Evolutionary conservation across 2,329 filamentous ascomycete species (phyloP).

Genomic region (Fonsecaea nubica): DNA sequence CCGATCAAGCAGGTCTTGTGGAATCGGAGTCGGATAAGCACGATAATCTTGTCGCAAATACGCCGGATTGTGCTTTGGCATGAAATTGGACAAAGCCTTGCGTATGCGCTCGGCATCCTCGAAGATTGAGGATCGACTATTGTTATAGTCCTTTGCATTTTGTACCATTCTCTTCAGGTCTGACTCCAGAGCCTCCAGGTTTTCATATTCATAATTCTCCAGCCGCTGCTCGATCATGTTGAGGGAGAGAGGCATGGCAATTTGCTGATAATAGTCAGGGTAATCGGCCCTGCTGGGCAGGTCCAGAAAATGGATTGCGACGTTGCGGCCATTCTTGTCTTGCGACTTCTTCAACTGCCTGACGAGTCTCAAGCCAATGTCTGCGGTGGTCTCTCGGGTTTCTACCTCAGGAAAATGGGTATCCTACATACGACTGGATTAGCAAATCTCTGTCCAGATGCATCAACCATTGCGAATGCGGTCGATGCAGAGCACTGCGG

Average conservation of each 20-base stretch:
- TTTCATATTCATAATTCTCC: conserved; percentile 70
- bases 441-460: conserved; percentile 16
- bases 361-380: conserved; percentile 74
- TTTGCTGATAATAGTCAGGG: conserved; percentile 77
- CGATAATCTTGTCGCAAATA: conserved; percentile 74
- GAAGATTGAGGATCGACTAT: conserved; percentile 73
- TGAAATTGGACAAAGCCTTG: conserved; percentile 85
- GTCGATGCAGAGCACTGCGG: conserved; percentile 8
- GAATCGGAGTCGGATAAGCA: conserved; percentile 75
- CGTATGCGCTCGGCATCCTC: conserved; percentile 86
- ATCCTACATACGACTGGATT: conserved; percentile 34
- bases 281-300: conserved; percentile 63
- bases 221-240: conserved; percentile 78
- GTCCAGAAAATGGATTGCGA: conserved; percentile 76
- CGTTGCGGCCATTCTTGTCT: conserved; percentile 80
- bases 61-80: conserved; percentile 84
- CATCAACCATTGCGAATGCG: conserved; percentile 14
- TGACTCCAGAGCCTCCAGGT: conserved; percentile 76
- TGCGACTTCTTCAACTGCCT: conserved; percentile 76
- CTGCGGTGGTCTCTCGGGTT: conserved; percentile 71
- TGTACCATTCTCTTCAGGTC: conserved; percentile 87
- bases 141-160: conserved; percentile 85
- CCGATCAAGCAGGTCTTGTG: conserved; percentile 55
- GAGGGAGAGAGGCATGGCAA: conserved; percentile 78
- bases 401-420: conserved; percentile 53